Base-by-base conservation (phyloP, 768 basidiomycete genomes). In the Gloeostereum incarnatum region DNA sequence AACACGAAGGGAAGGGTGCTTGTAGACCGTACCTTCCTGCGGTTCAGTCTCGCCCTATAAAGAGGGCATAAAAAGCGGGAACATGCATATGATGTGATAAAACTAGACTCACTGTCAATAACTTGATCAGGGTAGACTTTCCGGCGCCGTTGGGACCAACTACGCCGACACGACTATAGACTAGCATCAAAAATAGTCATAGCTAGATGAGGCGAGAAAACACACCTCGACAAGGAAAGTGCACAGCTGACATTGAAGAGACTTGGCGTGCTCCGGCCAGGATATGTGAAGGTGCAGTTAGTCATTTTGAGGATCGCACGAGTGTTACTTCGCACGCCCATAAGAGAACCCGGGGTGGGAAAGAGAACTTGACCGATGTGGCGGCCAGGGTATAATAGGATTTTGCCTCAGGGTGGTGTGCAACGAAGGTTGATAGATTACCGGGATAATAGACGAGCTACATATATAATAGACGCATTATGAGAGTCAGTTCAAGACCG, bases 351-450 rank as follows among this genome's bases (percentile, higher is more conserved):
- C 29, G 93, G 93, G 19, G 91, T 73, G 25, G 93, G 75, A 98
- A 98, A 24, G 88, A 66, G 66, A 98, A 94, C 62, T 89, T 92
- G 65, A 96, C 81, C 43, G 86, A 81, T 40, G 86, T 91, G 5
- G 91, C 93, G 23, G 88, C 82, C 17, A 98, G 78, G 23, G 90
- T 93, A 68, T 97, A 98, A 71, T 96, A 98, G 2, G 92, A 90
- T 63, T 81, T 89, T 25, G 92, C 94, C 54, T 92, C 86, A 2
- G 93, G 93, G 47, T 91, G 88, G 46, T 77, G 74, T 52, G 75
- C 81, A 38, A 96, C 93, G 57, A 98, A 97, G 21, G 74, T 63
- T 27, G 88, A 88, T 23, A 98, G 75, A 61, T 94, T 94, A 40
- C 93, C 93, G 22, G 75, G 79, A 61, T 97, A 97, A 65, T 91